Evolutionary conservation across 345 rosid genomes (phyloP).

Genomic region (Acer saccharum): DNA sequence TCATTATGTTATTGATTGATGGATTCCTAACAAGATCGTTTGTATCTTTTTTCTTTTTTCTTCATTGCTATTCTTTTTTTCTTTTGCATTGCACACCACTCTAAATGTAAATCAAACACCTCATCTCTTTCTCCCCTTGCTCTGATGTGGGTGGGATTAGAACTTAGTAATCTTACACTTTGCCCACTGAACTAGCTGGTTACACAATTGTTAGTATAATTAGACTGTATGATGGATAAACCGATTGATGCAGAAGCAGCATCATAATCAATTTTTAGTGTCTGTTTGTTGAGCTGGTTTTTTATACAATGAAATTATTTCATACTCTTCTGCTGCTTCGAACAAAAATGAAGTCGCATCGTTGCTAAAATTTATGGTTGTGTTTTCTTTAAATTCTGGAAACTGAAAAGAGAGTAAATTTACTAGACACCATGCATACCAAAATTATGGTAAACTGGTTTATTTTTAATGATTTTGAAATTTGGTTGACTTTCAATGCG

Average conservation of each 20-base stretch:
- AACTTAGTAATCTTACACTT: too few species aligned
- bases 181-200: too few species aligned
- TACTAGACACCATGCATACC: neutral
- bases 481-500: neutral
- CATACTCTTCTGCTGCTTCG: neutral
- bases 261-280: neutral
- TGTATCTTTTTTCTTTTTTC: neutral
- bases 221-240: neutral
- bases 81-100: too few species aligned
- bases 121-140: too few species aligned
- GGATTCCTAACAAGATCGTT: neutral
- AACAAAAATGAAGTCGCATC: neutral
- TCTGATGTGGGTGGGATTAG: too few species aligned
- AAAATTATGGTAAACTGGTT: neutral
- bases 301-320: neutral
- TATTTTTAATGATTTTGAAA: neutral
- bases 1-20: neutral
- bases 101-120: too few species aligned
- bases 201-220: too few species aligned
- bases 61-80: too few species aligned
- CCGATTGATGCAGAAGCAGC: neutral
- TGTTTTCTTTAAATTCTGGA: neutral
- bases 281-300: neutral
- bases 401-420: neutral
- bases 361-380: neutral